A percentile compares a stretch with the other conserved stretches of the same genome.
Conservation (phyloP, 2,329 filamentous ascomycete species). For the Xylaria arbuscula region DNA sequence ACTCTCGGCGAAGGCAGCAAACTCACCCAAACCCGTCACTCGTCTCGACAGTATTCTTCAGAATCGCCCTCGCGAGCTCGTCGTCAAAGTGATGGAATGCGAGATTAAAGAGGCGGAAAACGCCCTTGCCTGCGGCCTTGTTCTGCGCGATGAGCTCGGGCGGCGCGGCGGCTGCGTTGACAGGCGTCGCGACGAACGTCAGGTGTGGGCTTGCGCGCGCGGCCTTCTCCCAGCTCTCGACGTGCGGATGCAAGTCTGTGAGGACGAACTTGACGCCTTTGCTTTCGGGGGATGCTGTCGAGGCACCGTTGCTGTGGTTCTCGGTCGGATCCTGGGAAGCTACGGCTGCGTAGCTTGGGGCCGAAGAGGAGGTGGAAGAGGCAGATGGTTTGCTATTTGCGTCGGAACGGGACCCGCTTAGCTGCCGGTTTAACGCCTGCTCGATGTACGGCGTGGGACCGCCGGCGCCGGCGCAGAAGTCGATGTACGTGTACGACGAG, state of each 20-base stretch:
- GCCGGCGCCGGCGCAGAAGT: constrained; percentile 81
- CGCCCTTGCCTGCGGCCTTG: constrained; percentile 55
- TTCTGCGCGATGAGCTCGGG: constrained; percentile 55
- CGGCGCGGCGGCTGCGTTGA: constrained; percentile 74
- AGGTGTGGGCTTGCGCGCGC: constrained; percentile 65
- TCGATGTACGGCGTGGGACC: constrained; percentile 76
- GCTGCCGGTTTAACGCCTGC: constrained; percentile 63
- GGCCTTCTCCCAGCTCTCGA: constrained; percentile 67
- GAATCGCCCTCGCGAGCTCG: constrained; percentile 66
- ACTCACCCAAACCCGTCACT: constrained; percentile 71
- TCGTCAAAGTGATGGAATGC: constrained; percentile 84
- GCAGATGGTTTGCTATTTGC: background rate
- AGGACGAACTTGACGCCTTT: constrained; percentile 67
- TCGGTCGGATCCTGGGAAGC: constrained; percentile 7
- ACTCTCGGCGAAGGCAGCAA: background rate
- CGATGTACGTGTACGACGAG: constrained; percentile 71
- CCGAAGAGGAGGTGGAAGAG: constrained; percentile 7
- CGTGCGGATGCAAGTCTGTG: constrained; percentile 74
- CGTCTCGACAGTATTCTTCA: constrained; percentile 72
- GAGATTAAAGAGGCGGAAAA: constrained; percentile 78
- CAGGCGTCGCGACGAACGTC: constrained; percentile 67
- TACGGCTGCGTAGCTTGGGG: constrained; percentile 46
- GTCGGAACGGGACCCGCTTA: constrained; percentile 42
- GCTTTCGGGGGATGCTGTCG: background rate
- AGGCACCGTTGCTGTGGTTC: background rate